Base-by-base conservation (phyloP, 176 grass and related monocot species). In the Stipa capillata region DNA sequence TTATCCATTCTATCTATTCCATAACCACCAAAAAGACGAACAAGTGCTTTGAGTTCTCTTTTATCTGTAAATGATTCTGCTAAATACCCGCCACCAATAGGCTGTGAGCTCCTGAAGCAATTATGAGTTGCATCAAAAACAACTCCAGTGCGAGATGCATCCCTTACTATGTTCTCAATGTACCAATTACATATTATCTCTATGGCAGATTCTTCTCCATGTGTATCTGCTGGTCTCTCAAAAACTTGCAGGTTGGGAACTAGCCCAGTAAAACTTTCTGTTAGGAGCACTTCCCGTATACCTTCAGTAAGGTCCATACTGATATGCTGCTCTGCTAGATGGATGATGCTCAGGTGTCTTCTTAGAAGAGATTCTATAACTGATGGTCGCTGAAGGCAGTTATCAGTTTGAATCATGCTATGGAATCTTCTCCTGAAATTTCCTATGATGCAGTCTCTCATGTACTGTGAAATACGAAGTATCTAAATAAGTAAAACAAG, bases 281-380 rank as follows among this genome's bases (percentile, higher is more conserved):
- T 68, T 64, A 98, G 68, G 62, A 98, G 72, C 53, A 98, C 90
- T 92, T 98, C 92, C 63, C 89, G 84, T 72, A 98, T 83, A 64
- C 95, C 95, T 92, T 98, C 92, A 80, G 92, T 94, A 77, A 98
- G 87, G 79, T 98, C 95, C 95, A 98, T 98, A 85, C 95, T 98
- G 58, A 98, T 94, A 81, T 98, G 95, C 78, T 98, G 95, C 69
- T 98, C 95, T 59, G 89, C 85, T 49, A 98, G 84, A 88, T 94
- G 95, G 31, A 98, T 88, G 57, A 98, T 94, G 85, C 90, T 86
- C 17, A 98, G 70, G 78, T 98, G 95, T 90, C 95, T 98, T 88
- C 85, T 82, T 84, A 98, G 55, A 63, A 92, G 91, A 60, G 85
- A 92, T 77, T 98, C 92, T 55, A 94, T 98, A 63, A 94, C 8